These are phyloP conservation scores for Pelargonium australe DNA, from an alignment of 441 rosid genomes.

Conservation along the genomic window DNA sequence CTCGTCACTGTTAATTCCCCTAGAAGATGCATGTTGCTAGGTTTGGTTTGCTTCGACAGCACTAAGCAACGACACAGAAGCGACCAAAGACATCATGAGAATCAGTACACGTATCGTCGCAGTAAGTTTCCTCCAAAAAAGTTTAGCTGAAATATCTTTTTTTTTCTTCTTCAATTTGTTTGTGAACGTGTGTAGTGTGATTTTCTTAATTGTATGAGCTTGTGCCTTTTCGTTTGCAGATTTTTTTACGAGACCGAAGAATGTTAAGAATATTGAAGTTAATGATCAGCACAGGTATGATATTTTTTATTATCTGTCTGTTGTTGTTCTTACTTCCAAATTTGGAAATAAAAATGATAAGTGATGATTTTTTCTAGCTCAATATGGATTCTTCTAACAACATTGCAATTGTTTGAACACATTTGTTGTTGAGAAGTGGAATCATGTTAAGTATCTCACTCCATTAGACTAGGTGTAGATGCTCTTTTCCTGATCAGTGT, in stretches of 20 bases:
- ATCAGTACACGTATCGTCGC: constrained; percentile 32
- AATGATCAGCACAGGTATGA: constrained; percentile 78
- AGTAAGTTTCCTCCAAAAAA: constrained; percentile 31
- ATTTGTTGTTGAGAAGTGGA: too few relatives aligned
- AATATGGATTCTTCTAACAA: background rate
- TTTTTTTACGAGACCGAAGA: constrained; percentile 79
- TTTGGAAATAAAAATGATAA: background rate
- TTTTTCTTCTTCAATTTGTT: background rate
- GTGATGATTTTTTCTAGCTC: background rate
- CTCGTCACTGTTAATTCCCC: constrained; percentile 19
- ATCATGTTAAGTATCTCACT: too few relatives aligned
- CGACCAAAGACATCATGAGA: constrained; percentile 20
- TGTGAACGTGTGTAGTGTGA: background rate
- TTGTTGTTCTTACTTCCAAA: background rate
- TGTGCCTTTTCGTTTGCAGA: constrained; percentile 31
- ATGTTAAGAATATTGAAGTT: constrained; percentile 54
- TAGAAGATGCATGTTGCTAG: constrained; percentile 31
- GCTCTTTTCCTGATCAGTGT: too few relatives aligned
- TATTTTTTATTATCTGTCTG: background rate
- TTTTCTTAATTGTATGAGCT: constrained; percentile 2
- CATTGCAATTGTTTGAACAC: background rate
- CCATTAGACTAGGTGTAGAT: too few relatives aligned
- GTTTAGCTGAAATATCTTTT: background rate
- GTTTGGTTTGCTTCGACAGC: constrained; percentile 32
- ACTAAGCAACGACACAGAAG: background rate